These are phyloP conservation scores for Sisymbrium altissimum DNA, from an alignment of 345 rosid species.

Conservation along the genomic window DNA sequence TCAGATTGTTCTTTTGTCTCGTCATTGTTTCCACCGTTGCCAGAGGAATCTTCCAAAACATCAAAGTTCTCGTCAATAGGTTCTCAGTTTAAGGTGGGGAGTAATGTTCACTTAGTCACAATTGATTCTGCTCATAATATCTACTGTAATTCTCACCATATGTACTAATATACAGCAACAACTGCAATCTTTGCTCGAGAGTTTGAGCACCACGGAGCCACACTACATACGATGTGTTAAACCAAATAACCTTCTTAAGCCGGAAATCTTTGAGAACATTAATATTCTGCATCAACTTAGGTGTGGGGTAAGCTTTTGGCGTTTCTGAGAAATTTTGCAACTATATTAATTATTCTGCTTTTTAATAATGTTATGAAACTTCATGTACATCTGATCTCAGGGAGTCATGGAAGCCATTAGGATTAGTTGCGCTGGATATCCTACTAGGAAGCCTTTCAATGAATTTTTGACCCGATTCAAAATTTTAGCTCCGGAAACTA, in stretches of 20 bases:
- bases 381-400: slow-evolving; percentile 38
- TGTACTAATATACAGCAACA: slow-evolving; percentile 71
- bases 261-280: slow-evolving; percentile 76
- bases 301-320: slow-evolving; percentile 79
- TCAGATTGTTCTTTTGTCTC: slow-evolving; percentile 83
- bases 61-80: slow-evolving; percentile 97
- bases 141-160: slow-evolving; percentile 20
- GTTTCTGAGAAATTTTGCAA: slow-evolving; percentile 12
- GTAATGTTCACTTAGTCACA: slow-evolving; percentile 3
- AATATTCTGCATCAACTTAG: slow-evolving; percentile 84
- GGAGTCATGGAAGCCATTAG: slow-evolving; percentile 99
- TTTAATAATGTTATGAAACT: slow-evolving; percentile 1
- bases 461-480: slow-evolving; percentile 73
- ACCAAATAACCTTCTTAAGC: slow-evolving; percentile 95
- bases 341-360: not conserved
- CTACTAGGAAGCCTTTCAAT: slow-evolving; percentile 77
- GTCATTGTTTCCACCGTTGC: slow-evolving; percentile 71
- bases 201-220: slow-evolving; percentile 88
- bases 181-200: slow-evolving; percentile 91
- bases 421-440: slow-evolving; percentile 97
- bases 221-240: slow-evolving; percentile 96
- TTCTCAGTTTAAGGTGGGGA: slow-evolving; percentile 84
- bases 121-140: slow-evolving; percentile 9
- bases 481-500: slow-evolving; percentile 64
- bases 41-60: slow-evolving; percentile 91